Percentiles rank a stretch among this genome's conserved stretches.
These are phyloP conservation scores for Blastocystis sp. DNA, from an alignment of 352 stramenopile genomes.

Conservation along the genomic window DNA sequence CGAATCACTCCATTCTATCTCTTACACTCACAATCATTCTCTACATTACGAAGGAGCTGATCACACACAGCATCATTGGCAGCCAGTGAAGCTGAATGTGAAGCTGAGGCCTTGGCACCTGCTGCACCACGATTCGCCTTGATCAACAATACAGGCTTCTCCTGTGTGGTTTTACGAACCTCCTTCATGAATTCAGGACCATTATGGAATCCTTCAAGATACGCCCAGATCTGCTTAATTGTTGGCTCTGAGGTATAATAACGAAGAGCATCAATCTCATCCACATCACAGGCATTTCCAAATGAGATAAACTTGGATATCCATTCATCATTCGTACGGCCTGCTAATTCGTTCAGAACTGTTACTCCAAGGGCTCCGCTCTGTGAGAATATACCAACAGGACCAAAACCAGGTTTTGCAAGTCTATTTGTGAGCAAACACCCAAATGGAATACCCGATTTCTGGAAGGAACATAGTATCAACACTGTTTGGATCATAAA, in stretches of 20 bases:
- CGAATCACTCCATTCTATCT: not conserved
- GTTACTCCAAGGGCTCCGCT: not conserved
- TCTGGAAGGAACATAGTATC: conserved; percentile 50
- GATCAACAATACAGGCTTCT: conserved; percentile 40
- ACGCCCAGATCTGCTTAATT: conserved; percentile 49
- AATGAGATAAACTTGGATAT: conserved; percentile 52
- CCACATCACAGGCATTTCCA: conserved; percentile 56
- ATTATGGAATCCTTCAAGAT: conserved; percentile 57
- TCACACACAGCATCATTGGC: conserved; percentile 47
- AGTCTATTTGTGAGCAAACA: not conserved
- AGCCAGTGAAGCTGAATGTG: conserved; percentile 28
- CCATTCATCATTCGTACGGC: conserved; percentile 1
- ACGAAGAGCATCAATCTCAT: conserved; percentile 47
- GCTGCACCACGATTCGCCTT: conserved; percentile 32
- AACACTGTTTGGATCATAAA: conserved; percentile 47
- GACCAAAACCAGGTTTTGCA: not conserved
- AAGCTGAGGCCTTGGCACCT: conserved; percentile 50
- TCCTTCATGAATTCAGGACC: conserved; percentile 27
- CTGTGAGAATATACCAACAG: conserved; percentile 51
- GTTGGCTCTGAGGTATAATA: conserved; percentile 25
- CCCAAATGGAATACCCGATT: not conserved
- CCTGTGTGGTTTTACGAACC: not conserved
- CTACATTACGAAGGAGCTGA: conserved; percentile 17
- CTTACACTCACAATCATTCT: not conserved
- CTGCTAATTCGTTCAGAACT: conserved; percentile 40